Conservation (phyloP, 2,329 filamentous ascomycete genomes). For the Colletotrichum sp. region DNA sequence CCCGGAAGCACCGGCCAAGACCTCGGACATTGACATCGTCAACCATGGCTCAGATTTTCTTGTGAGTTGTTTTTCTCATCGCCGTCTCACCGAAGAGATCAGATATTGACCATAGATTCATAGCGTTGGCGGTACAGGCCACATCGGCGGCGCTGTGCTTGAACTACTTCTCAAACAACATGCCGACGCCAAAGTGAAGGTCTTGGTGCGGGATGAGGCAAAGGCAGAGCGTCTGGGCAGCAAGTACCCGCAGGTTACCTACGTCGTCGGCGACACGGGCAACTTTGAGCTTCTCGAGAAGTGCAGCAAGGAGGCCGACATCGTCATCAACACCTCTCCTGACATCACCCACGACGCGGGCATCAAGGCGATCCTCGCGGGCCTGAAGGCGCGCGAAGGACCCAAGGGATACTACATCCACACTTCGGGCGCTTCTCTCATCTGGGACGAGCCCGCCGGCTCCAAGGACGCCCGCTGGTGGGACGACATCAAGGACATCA, state of each 20-base stretch:
- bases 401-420: neutral
- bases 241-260: neutral
- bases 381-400: neutral
- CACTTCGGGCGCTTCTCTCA: neutral
- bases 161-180: neutral
- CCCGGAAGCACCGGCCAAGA: neutral
- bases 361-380: neutral
- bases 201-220: neutral
- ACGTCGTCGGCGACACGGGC: neutral
- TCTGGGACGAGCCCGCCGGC: conserved; percentile 9
- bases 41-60: conserved; percentile 2
- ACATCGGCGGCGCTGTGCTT: conserved; percentile 1
- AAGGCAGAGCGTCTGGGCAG: neutral
- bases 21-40: neutral
- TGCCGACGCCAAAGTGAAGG: neutral
- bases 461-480: conserved; percentile 8
- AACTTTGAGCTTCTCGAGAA: neutral
- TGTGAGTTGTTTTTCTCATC: neutral
- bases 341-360: conserved; percentile 1
- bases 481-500: conserved; percentile 2
- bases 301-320: neutral
- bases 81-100: neutral
- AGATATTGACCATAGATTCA: neutral
- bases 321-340: neutral
- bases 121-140: neutral